Evolutionary conservation across 805 yeast genomes (phyloP), one percentile per base, ranked within the genome.

Genomic region (Lipomyces mesembrius): DNA sequence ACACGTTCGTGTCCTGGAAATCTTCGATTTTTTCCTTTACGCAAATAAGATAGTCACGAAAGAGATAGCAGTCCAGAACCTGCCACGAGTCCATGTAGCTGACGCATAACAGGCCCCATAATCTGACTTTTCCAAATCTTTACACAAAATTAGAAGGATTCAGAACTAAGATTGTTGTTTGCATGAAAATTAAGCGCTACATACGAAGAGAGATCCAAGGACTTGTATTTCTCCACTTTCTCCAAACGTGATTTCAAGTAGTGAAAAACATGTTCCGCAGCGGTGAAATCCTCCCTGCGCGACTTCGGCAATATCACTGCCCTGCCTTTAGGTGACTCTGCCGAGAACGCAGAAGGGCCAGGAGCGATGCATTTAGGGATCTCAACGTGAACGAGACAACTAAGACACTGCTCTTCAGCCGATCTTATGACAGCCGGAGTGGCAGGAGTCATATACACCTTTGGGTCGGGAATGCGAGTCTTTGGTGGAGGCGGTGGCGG

Each of bases 11-110:
- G 54, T 35, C 57, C 32, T 7, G 55, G 14, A 39, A 34, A 4
- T 39, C 34, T 11, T 35, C 62, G 27, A 49, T 9, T 14, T 49
- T 43, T 20, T 65, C 62, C 39, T 61, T 65, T 7, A 66, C 46
- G 29, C 67, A 62, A 4, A 66, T 49, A n/a, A 66, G 60, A 43
- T 55, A 57, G 57, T 66, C 69, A 2, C 43, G 51, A 32, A 66
- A 66, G 11, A 66, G 60, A 39, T 60, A 66, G 57, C 70, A 66
- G 22, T 60, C 35, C 5, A 66, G 70, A 8, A 51, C 20, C 43
- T 59, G 61, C 54, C 20, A 32, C n/a, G 43, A 3, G 17, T 37
- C 60, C 39, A 63, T 35, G n/a, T 46, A 51, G 8, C 57, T 22
- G 20, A 59, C 54, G 17, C 61, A 68, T 2, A 60, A 51, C 35